A percentile compares a stretch with the other conserved stretches of the same genome.
Evolutionary conservation across 306 rosid species (phyloP).

Genomic region (Prunus salicina): DNA sequence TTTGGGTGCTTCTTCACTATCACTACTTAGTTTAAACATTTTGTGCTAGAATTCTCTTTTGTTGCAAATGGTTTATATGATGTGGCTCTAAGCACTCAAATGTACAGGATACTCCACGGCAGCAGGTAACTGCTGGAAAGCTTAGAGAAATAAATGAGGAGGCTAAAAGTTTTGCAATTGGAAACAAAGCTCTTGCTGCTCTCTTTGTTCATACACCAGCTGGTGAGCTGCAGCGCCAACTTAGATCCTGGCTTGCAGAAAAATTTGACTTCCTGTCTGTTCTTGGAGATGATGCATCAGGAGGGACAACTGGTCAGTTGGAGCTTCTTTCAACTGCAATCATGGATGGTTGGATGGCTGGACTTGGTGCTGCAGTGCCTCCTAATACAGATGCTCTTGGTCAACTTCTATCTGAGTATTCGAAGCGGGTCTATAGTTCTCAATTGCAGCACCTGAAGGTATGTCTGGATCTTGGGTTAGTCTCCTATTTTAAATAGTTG

Average conservation of each 20-base stretch:
- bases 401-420: conserved; percentile 82
- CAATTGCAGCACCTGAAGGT: conserved; percentile 99
- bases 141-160: conserved; percentile 94
- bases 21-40: conserved; percentile 7
- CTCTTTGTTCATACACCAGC: conserved; percentile 98
- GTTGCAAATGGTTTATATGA: conserved; percentile 22
- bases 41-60: conserved; percentile 8
- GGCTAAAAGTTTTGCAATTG: conserved; percentile 85
- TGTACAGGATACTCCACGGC: conserved; percentile 80
- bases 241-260: conserved; percentile 95
- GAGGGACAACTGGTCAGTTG: conserved; percentile 90
- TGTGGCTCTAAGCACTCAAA: conserved; percentile 14
- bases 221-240: conserved; percentile 96
- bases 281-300: conserved; percentile 66
- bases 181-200: conserved; percentile 91
- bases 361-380: conserved; percentile 96
- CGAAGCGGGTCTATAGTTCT: conserved; percentile 84
- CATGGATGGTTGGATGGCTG: conserved; percentile 99
- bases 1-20: background rate
- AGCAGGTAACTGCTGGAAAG: conserved; percentile 95
- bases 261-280: conserved; percentile 80
- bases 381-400: conserved; percentile 95
- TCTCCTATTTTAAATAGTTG: background rate
- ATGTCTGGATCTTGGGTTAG: conserved; percentile 9
- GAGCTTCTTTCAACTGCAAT: conserved; percentile 99